Evolutionary conservation across 768 basidiomycete species (phyloP).

Genomic region (Trichaptum fuscoviolaceum): DNA sequence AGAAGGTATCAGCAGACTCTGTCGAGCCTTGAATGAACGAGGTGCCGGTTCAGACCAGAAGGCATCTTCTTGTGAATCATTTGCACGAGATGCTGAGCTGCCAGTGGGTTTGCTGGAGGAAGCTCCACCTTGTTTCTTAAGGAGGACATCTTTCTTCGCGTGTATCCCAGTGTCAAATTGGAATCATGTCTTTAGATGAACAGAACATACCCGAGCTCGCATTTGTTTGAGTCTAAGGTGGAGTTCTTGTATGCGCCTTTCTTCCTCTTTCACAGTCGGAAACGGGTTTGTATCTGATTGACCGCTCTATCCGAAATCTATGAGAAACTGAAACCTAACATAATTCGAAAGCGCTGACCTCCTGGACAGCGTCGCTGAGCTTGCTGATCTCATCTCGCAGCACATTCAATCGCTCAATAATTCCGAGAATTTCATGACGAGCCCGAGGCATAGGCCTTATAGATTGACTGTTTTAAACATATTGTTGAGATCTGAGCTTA

Average conservation of each 20-base stretch:
- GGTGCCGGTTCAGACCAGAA: not conserved
- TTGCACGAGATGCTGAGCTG: not conserved
- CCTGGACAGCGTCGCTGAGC: conserved; percentile 31
- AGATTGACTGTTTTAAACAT: conserved; percentile 28
- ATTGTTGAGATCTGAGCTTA: not conserved
- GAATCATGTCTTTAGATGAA: not conserved
- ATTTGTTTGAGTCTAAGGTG: conserved; percentile 37
- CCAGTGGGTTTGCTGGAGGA: not conserved
- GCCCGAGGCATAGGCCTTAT: conserved; percentile 47
- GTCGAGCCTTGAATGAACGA: not conserved
- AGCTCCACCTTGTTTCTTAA: not conserved
- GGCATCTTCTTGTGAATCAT: not conserved
- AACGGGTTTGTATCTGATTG: conserved; percentile 21
- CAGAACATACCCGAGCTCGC: conserved; percentile 29
- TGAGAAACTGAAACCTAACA: not conserved
- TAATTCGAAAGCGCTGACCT: conserved; percentile 28
- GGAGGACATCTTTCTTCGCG: not conserved
- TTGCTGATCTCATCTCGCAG: conserved; percentile 31
- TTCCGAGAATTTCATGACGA: conserved; percentile 32
- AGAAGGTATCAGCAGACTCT: not conserved
- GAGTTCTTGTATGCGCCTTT: conserved; percentile 36
- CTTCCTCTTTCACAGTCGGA: conserved; percentile 33
- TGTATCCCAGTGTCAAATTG: not conserved
- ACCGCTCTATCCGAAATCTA: conserved; percentile 6
- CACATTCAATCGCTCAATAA: conserved; percentile 34